Conservation (phyloP, 1,139 yeast species). For the Hansenula anomala region DNA sequence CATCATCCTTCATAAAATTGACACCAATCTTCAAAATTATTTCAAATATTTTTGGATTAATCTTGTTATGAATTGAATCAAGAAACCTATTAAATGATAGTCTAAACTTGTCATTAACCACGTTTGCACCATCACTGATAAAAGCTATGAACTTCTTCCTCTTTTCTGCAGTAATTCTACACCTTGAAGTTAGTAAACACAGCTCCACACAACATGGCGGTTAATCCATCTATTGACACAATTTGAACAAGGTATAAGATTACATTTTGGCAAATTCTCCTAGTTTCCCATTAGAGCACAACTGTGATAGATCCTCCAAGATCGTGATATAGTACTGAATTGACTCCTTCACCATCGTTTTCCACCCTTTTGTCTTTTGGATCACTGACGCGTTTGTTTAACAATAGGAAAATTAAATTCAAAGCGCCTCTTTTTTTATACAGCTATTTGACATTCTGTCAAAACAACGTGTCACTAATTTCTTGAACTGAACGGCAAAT, state of each 20-base stretch:
- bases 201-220: not conserved
- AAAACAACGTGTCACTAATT: too few species aligned
- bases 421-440: too few species aligned
- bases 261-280: not conserved
- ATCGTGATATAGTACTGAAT: not conserved
- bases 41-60: slow-evolving; percentile 14
- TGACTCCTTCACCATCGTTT: not conserved
- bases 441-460: too few species aligned
- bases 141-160: not conserved
- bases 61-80: slow-evolving; percentile 5
- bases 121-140: slow-evolving; percentile 3
- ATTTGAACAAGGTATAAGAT: not conserved
- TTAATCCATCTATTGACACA: not conserved
- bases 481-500: not conserved
- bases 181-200: not conserved
- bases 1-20: slow-evolving; percentile 15
- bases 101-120: slow-evolving; percentile 1
- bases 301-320: not conserved
- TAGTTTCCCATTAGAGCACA: not conserved
- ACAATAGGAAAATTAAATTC: too few species aligned
- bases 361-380: too few species aligned
- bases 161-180: not conserved
- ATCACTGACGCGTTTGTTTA: too few species aligned
- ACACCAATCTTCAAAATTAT: slow-evolving; percentile 20
- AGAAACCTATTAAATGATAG: slow-evolving; percentile 7